Conservation (phyloP, 768 basidiomycete genomes). For the Termitomyces sp. region DNA sequence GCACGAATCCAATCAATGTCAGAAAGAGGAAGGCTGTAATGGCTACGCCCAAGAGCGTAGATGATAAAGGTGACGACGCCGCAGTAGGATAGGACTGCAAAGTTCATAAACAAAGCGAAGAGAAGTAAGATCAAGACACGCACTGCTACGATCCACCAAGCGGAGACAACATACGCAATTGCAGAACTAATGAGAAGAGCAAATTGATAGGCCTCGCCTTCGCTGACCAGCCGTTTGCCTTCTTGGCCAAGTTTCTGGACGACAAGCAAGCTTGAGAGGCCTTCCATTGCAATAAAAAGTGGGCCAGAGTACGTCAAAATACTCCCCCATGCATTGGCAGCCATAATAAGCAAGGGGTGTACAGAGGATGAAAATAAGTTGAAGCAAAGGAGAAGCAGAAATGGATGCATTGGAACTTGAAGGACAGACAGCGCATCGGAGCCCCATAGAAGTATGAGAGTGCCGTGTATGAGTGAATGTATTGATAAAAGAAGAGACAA, state of each 20-base stretch:
- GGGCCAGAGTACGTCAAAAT: constrained; percentile 68
- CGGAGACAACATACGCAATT: constrained; percentile 72
- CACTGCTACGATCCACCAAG: constrained; percentile 83
- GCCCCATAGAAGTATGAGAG: constrained; percentile 65
- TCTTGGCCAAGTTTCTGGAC: constrained; percentile 77
- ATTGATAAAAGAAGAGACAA: constrained; percentile 72
- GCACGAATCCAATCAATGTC: constrained; percentile 84
- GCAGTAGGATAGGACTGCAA: constrained; percentile 74
- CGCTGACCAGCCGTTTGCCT: constrained; percentile 62
- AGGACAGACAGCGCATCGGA: constrained; percentile 68
- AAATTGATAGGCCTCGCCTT: constrained; percentile 74
- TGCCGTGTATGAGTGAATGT: constrained; percentile 80
- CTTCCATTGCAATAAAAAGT: constrained; percentile 76
- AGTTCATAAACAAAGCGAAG: neutral
- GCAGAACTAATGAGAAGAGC: constrained; percentile 71
- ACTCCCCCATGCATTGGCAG: constrained; percentile 68
- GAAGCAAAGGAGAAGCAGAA: constrained; percentile 82
- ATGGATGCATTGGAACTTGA: constrained; percentile 83
- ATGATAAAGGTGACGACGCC: constrained; percentile 78
- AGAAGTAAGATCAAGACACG: constrained; percentile 21
- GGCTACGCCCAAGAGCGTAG: constrained; percentile 84
- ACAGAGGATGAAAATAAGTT: constrained; percentile 71
- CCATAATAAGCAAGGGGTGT: constrained; percentile 48
- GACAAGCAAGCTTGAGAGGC: constrained; percentile 77
- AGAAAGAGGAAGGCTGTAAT: constrained; percentile 87